phyloP scores from a whole-genome alignment of 1,284 basidiomycete genomes.

The Austroboletus rostrupii region DNA sequence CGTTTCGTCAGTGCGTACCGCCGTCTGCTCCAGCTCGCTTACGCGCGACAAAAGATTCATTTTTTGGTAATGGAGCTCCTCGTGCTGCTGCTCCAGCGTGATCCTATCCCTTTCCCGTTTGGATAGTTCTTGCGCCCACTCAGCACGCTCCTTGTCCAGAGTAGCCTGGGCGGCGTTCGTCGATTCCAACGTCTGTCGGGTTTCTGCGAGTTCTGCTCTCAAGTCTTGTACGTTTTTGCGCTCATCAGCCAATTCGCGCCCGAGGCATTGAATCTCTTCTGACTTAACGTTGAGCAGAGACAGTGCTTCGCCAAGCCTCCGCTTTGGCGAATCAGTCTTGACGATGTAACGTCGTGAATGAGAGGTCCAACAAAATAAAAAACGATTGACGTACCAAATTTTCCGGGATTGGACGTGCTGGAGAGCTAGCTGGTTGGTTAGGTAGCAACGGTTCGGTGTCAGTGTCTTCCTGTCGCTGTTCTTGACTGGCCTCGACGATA shows the following conservation, averaged over 20 bases:
- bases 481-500: conserved; percentile 30
- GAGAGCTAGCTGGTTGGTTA: conserved; percentile 19
- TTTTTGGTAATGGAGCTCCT: conserved; percentile 17
- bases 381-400: conserved; percentile 16
- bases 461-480: conserved; percentile 19
- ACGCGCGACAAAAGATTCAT: conserved; percentile 15
- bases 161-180: conserved; percentile 10
- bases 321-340: conserved; percentile 28
- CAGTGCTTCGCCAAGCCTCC: conserved; percentile 30
- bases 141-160: conserved; percentile 26
- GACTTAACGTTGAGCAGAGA: conserved; percentile 35
- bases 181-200: conserved; percentile 14
- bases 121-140: conserved; percentile 24
- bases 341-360: not conserved
- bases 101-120: conserved; percentile 19
- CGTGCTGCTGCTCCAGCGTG: conserved; percentile 13
- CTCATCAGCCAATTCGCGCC: conserved; percentile 22
- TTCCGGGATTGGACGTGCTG: conserved; percentile 11
- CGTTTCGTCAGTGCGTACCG: conserved; percentile 10
- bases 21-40: conserved; percentile 13
- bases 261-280: conserved; percentile 35
- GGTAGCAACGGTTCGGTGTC: conserved; percentile 10
- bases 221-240: conserved; percentile 9
- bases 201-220: conserved; percentile 9
- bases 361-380: too few species aligned